phyloP scores from a whole-genome alignment of 805 yeast genomes.

The Candida namnaoensis region DNA sequence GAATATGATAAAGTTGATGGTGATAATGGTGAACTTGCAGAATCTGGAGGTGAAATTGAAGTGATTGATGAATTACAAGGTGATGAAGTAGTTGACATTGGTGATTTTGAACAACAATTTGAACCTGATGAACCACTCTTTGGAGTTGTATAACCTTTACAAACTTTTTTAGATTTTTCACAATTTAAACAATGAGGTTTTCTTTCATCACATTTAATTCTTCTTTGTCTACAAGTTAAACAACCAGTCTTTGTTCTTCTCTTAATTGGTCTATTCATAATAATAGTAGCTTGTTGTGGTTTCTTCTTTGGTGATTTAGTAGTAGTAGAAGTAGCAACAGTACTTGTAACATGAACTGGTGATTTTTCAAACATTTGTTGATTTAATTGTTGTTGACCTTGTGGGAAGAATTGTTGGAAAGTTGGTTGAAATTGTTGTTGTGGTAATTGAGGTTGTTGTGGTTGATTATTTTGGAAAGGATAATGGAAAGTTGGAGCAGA shows the following conservation, averaged over 20 bases:
- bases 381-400: no score
- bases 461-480: no score
- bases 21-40: no score
- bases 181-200: conserved; percentile 66
- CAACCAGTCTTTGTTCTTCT: conserved; percentile 70
- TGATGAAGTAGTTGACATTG: no score
- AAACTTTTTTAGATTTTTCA: conserved; percentile 51
- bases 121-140: no score
- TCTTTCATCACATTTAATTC: conserved; percentile 71
- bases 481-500: no score
- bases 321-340: not conserved
- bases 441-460: conserved; percentile 5
- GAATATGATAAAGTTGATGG: no score
- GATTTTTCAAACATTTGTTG: not conserved
- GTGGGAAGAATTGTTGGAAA: not conserved
- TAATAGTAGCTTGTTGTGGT: no score
- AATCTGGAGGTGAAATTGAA: no score
- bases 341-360: not conserved
- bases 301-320: not conserved
- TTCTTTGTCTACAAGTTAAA: conserved; percentile 59
- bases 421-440: conserved; percentile 17
- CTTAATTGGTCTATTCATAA: not conserved
- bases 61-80: no score
- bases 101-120: not conserved
- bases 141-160: conserved; percentile 51